Evolutionary conservation across 176 grass and related monocot genomes (phyloP), one percentile per base, ranked within the genome.

Genomic region (Typha latifolia): DNA sequence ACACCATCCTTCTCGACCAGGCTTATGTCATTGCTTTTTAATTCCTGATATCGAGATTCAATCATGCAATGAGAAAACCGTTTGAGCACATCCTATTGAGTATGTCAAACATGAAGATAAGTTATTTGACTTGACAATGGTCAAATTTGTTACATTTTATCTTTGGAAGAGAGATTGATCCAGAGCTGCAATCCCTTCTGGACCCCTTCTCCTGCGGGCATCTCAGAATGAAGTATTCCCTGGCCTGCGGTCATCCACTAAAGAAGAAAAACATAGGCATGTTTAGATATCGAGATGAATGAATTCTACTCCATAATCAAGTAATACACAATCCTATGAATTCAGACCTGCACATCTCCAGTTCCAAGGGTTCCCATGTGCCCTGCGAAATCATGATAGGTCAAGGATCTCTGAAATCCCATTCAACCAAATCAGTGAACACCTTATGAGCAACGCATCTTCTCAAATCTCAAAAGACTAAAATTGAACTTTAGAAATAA

Each of bases 181-280:
- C 87, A 96, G 20, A 96, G 84, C 63, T 96, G 91, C 4, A 96
- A 78, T 3, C 91, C 91, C 43, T 87, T 90, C n/a, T 90, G 84
- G 26, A 87, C 81, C 0, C 84, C 91, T 9, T 69, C 81, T 0
- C 71, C 81, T 14, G 81, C 86, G 0, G 86, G 86, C 90, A 90
- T 87, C 79, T 95, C 86, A 0, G 86, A 95, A 76, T 95, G 90
- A 64, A 90, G 78, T 32, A 95, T 90, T 12, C 90, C 83, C 0
- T 86, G 84, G 0, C 90, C 86, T 1, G 90, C 86, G 0, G 91
- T 90, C 86, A 96, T 96, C 91, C 91, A 90, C 87, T 95, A 76
- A 31, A 78, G 64, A 64, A 79, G 15, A 48, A 50, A 63, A 59
- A 65, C 2, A 72, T 9, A 69, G 15, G 14, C 53, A 48, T 22